Percentiles rank a stretch among this genome's conserved stretches.
Conservation (phyloP, 2,329 filamentous ascomycete species). For the Penicillium psychrosexuale region DNA sequence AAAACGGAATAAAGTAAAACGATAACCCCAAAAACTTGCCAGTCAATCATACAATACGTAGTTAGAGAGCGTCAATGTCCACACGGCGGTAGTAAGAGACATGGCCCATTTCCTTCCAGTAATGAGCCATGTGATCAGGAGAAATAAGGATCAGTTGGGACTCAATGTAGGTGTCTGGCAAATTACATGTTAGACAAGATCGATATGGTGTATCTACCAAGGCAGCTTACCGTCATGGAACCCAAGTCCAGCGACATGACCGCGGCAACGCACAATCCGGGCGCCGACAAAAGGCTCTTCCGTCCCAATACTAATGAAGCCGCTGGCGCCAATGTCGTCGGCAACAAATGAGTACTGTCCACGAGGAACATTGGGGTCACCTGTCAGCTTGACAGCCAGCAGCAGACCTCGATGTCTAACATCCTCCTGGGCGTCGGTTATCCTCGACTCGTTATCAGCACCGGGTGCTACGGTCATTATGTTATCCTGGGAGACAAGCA, state of each 20-base stretch:
- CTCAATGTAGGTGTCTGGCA: conserved; percentile 57
- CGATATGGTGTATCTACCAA: too few relatives aligned
- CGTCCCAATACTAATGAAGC: conserved; percentile 61
- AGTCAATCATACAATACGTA: conserved; percentile 12
- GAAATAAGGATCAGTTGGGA: conserved; percentile 76
- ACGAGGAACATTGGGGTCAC: conserved; percentile 83
- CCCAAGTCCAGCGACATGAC: conserved; percentile 72
- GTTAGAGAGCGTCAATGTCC: conserved; percentile 38
- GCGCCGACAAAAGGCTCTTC: conserved; percentile 71
- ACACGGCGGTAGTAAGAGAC: conserved; percentile 46
- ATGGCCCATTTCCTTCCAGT: conserved; percentile 64
- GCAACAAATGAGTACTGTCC: conserved; percentile 80
- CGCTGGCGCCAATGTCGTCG: conserved; percentile 67
- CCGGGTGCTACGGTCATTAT: background rate
- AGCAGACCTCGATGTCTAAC: conserved; percentile 64
- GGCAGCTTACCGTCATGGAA: conserved; percentile 65
- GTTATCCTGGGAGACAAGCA: conserved; percentile 75
- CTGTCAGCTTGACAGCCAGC: conserved; percentile 85
- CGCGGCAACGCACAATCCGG: conserved; percentile 68
- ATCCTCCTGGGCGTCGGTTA: conserved; percentile 20
- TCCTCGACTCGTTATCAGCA: background rate
- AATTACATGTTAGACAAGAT: conserved; percentile 9
- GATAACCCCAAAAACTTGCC: background rate
- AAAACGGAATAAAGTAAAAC: background rate
- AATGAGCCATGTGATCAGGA: conserved; percentile 72